phyloP scores from a whole-genome alignment of 2,329 filamentous ascomycete genomes.

The Fusarium circinatum region DNA sequence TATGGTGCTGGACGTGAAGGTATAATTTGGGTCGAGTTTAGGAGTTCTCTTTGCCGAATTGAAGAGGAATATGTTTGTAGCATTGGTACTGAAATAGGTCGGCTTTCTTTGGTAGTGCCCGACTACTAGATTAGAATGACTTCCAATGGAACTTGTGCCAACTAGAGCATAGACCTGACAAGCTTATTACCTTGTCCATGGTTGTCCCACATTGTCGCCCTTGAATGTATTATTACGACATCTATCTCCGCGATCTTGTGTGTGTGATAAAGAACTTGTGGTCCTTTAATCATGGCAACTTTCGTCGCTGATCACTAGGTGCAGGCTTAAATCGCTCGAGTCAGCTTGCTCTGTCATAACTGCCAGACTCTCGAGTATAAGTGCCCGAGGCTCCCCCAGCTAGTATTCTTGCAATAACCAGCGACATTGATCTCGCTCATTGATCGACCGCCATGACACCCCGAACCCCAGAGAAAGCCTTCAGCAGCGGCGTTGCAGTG shows the following conservation, averaged over 20 bases:
- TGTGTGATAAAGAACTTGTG: neutral
- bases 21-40: neutral
- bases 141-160: neutral
- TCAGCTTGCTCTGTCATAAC: neutral
- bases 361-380: neutral
- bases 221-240: neutral
- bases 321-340: neutral
- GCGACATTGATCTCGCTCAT: rapidly evolving
- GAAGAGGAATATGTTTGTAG: neutral
- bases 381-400: rapidly evolving
- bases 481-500: neutral
- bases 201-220: rapidly evolving
- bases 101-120: too few relatives aligned
- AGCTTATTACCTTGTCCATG: neutral
- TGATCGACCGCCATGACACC: neutral
- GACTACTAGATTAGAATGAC: neutral
- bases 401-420: rapidly evolving
- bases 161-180: too few relatives aligned
- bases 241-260: neutral
- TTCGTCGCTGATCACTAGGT: rapidly evolving
- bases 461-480: neutral
- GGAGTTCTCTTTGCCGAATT: neutral
- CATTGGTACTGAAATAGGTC: neutral
- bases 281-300: too few relatives aligned
- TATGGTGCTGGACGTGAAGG: rapidly evolving